Base-by-base conservation (phyloP, 2,329 filamentous ascomycete genomes). In the Plenodomus lindquistii region DNA sequence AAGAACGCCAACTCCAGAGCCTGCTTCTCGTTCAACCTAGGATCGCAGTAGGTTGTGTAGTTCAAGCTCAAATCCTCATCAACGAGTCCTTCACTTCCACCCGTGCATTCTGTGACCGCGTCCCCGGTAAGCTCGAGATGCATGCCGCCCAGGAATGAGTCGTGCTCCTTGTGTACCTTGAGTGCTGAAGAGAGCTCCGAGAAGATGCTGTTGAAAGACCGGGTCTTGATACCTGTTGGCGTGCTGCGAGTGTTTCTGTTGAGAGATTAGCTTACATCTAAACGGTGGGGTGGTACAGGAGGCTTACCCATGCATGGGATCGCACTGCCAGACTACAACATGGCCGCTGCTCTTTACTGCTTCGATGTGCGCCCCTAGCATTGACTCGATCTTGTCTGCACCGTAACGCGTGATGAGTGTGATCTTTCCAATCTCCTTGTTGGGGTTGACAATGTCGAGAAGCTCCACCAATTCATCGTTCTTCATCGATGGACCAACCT, bases 321-420 rank as follows among this genome's bases (percentile, higher is more conserved):
- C 94, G 75, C 93, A 97, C 76, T 97, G 94, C 93, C 93, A 97
- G 62, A 97, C 90, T 3, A 96, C 91, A 18, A 80, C 64, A 66
- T 87, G 85, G 0, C 81, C 91, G 48, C 88, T 92, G 62, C 81
- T 81, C 71, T 94, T 88, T 20, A 99, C 93, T 31, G 90, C 91
- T 59, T 88, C 85, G 69, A 99, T 97, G 73, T 97, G 94, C 8
- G 77, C 80, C 0, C 91, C 90, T 0, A 99, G 82, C 54, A 96
- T 83, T 4, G 81, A 74, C 41, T 84, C 79, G 36, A 99, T 90
- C 60, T 88, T 89, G 36, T 78, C 77, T 15, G 89, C 89, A 51
- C 94, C 94, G 75, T 97, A 97, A 34, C 94, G 88, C 0, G 94
- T 97, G 70, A 99, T 99, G 41, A 99, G 81, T 0, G 93, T 97